Percentiles rank a stretch among this genome's conserved stretches.
Evolutionary conservation across 352 stramenopile genomes (phyloP).

Genomic region (Phytophthora crassamura): DNA sequence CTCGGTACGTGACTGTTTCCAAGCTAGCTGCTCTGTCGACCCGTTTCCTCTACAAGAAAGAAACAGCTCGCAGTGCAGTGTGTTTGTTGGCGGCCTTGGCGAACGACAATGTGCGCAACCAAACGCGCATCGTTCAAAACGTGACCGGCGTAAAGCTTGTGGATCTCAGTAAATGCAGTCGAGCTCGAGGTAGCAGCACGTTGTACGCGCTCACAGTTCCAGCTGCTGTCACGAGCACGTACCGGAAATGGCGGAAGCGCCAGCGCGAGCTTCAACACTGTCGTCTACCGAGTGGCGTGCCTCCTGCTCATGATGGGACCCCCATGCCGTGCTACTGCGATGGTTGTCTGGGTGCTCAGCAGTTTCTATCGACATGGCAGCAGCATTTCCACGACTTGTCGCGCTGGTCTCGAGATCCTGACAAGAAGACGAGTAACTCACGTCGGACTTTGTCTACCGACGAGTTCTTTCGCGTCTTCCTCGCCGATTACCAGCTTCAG

Average conservation of each 20-base stretch:
- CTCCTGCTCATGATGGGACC: constrained; percentile 45
- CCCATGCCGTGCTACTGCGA: constrained; percentile 61
- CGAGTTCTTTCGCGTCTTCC: constrained; percentile 45
- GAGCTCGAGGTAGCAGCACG: background rate
- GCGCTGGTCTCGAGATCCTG: constrained; percentile 37
- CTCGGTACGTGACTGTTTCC: background rate
- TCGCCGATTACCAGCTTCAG: constrained; percentile 34
- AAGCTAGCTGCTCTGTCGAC: constrained; percentile 30
- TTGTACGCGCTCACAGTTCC: constrained; percentile 51
- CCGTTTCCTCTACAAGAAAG: constrained; percentile 44
- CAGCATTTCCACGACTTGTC: constrained; percentile 63
- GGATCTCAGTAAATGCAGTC: constrained; percentile 6
- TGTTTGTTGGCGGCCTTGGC: constrained; percentile 44
- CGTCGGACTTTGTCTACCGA: constrained; percentile 18
- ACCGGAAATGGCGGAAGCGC: constrained; percentile 49
- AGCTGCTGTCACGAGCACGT: constrained; percentile 36
- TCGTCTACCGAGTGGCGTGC: constrained; percentile 45
- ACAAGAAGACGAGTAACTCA: background rate
- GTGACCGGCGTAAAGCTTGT: constrained; percentile 39
- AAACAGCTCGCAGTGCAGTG: constrained; percentile 35
- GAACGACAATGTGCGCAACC: constrained; percentile 41
- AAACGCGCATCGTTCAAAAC: constrained; percentile 48
- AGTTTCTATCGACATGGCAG: constrained; percentile 60
- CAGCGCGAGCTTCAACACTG: constrained; percentile 40
- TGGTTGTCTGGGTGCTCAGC: constrained; percentile 51